phyloP scores from a whole-genome alignment of 2,329 filamentous ascomycete genomes.

The Leptographium radiaticola region DNA sequence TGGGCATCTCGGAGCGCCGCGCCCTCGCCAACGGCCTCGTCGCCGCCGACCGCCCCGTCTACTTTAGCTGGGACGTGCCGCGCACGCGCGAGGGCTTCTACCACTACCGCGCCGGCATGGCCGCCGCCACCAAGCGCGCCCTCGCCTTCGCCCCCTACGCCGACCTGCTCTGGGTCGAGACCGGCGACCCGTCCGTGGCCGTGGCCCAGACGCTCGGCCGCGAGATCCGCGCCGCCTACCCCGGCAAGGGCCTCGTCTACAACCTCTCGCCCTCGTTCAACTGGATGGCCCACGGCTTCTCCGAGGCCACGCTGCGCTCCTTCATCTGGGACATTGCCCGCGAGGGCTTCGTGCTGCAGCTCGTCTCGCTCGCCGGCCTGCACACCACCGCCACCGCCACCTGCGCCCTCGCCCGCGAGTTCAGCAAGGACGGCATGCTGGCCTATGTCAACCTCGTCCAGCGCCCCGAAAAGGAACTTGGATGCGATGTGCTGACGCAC shows the following conservation, averaged over 20 bases:
- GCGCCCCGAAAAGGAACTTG: conserved; percentile 75
- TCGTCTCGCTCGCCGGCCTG: conserved; percentile 52
- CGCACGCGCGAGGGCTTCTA: conserved; percentile 90
- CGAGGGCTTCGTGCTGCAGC: conserved; percentile 64
- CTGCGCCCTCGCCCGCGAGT: conserved; percentile 64
- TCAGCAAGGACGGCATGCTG: conserved; percentile 88
- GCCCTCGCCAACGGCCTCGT: conserved; percentile 55
- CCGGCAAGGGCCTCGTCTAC: conserved; percentile 85
- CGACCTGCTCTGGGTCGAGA: conserved; percentile 95
- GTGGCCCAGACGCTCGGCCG: conserved; percentile 64
- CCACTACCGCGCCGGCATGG: conserved; percentile 74
- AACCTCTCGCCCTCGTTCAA: conserved; percentile 96
- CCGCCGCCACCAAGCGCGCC: conserved; percentile 82
- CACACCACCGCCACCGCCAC: conserved; percentile 53
- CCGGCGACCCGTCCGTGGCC: conserved; percentile 70
- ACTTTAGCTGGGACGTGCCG: conserved; percentile 84
- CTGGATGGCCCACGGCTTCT: conserved; percentile 94
- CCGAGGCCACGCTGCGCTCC: conserved; percentile 64
- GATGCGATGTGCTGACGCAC: conserved; percentile 86
- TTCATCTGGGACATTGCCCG: conserved; percentile 96
- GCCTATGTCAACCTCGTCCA: conserved; percentile 95
- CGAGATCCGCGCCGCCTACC: conserved; percentile 56
- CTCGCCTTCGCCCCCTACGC: conserved; percentile 85
- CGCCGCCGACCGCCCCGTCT: conserved; percentile 44
- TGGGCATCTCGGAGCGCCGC: conserved; percentile 68